Percentiles rank a stretch among this genome's conserved stretches.
Evolutionary conservation across 352 stramenopile species (phyloP).

Genomic region (Globisporangium nodosum): DNA sequence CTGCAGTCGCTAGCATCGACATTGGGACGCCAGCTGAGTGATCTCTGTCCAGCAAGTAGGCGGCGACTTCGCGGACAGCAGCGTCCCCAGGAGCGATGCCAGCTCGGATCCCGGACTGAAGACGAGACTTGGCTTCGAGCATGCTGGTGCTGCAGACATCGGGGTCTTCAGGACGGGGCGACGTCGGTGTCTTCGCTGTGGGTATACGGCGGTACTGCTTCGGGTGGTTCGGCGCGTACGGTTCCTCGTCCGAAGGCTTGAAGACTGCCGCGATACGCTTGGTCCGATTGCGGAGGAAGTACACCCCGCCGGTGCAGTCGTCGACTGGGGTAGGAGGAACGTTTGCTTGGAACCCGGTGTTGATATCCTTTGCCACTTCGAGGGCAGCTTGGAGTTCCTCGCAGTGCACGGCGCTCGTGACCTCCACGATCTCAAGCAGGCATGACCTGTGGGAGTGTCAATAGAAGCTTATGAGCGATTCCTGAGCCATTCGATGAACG

Average conservation of each 20-base stretch:
- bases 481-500: background rate
- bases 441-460: background rate
- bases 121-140: background rate
- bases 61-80: slow-evolving; percentile 50
- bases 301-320: slow-evolving; percentile 61
- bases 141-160: background rate
- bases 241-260: slow-evolving; percentile 63
- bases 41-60: slow-evolving; percentile 48
- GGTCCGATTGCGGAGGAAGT: slow-evolving; percentile 41
- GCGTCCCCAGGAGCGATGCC: slow-evolving; percentile 40
- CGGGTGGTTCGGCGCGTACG: slow-evolving; percentile 56
- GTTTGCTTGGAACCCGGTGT: slow-evolving; percentile 24
- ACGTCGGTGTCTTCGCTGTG: background rate
- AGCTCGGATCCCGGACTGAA: slow-evolving; percentile 27
- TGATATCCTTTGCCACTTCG: slow-evolving; percentile 22
- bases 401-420: background rate
- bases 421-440: background rate
- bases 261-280: slow-evolving; percentile 49
- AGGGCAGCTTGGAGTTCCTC: slow-evolving; percentile 13
- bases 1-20: slow-evolving; percentile 31
- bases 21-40: slow-evolving; percentile 39
- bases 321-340: slow-evolving; percentile 39
- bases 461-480: background rate
- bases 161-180: background rate
- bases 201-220: slow-evolving; percentile 23